Conservation (phyloP, 306 rosid species). For the Parietaria judaica region DNA sequence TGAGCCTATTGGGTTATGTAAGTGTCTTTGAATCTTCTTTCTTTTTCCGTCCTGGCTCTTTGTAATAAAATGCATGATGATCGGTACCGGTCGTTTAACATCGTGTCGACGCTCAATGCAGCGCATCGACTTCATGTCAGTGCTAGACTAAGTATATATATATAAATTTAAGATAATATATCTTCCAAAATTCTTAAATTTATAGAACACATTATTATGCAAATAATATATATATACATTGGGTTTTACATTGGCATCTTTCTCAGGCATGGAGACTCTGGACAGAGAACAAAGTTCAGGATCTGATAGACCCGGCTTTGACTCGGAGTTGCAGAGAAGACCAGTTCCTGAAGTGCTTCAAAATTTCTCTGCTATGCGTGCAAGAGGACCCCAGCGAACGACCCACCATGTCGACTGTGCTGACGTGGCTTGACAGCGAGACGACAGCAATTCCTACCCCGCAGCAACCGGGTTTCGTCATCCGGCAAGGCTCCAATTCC, state of each 20-base stretch:
- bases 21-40: neutral
- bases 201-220: neutral
- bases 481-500: neutral
- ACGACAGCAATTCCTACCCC: neutral
- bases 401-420: neutral
- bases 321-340: neutral
- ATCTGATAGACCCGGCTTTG: neutral
- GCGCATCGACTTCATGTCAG: no score
- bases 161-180: neutral
- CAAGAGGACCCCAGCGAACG: constrained; percentile 5
- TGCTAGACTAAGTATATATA: no score
- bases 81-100: no score
- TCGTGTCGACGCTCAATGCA: no score
- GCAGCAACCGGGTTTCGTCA: neutral
- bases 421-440: constrained; percentile 8
- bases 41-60: neutral
- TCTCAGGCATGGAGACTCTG: constrained; percentile 8
- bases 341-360: constrained; percentile 3
- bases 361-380: neutral
- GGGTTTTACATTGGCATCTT: neutral
- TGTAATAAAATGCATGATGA: neutral
- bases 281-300: constrained; percentile 5
- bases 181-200: neutral
- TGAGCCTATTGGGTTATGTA: constrained; percentile 4
- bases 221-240: neutral